Conservation (phyloP, 208 protist species). For the Leptomonas pyrrhocoris region DNA sequence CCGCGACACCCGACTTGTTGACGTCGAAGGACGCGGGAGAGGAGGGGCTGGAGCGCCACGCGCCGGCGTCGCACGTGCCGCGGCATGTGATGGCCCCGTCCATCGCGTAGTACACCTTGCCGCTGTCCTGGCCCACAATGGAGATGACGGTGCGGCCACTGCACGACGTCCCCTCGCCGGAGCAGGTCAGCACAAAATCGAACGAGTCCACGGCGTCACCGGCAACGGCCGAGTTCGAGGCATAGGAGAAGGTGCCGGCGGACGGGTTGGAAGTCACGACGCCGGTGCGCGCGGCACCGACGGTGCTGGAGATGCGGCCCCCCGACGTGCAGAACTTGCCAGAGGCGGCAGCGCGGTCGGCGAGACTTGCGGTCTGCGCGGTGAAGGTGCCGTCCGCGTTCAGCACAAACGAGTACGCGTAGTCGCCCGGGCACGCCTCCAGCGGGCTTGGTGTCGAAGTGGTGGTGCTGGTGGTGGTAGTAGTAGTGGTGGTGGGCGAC, state of each 20-base stretch:
- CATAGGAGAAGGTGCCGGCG: conserved; percentile 47
- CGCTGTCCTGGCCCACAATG: conserved; percentile 22
- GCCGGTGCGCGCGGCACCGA: conserved; percentile 15
- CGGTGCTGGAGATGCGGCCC: conserved; percentile 26
- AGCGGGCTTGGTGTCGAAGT: conserved; percentile 8
- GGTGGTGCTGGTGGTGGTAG: conserved; percentile 13
- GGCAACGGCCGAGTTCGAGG: conserved; percentile 4
- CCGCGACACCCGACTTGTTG: conserved; percentile 23
- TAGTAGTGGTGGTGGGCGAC: conserved; percentile 1
- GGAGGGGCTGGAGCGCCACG: conserved; percentile 53
- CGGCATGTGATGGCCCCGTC: conserved; percentile 70
- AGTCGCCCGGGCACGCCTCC: conserved; percentile 40
- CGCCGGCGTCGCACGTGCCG: conserved; percentile 71
- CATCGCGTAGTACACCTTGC: conserved; percentile 56
- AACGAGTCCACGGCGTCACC: conserved; percentile 56
- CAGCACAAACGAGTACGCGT: conserved; percentile 39
- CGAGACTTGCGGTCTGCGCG: conserved; percentile 28
- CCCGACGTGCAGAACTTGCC: conserved; percentile 30
- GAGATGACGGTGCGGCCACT: conserved; percentile 42
- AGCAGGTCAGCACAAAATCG: conserved; percentile 59
- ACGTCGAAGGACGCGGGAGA: conserved; percentile 44
- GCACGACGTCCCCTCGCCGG: conserved; percentile 26
- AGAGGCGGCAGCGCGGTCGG: conserved; percentile 17
- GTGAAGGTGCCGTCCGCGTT: conserved; percentile 44
- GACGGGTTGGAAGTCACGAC: conserved; percentile 7